These are phyloP conservation scores for Wickerhamiella domercqiae DNA, from an alignment of 805 yeast genomes.

Conservation along the genomic window DNA sequence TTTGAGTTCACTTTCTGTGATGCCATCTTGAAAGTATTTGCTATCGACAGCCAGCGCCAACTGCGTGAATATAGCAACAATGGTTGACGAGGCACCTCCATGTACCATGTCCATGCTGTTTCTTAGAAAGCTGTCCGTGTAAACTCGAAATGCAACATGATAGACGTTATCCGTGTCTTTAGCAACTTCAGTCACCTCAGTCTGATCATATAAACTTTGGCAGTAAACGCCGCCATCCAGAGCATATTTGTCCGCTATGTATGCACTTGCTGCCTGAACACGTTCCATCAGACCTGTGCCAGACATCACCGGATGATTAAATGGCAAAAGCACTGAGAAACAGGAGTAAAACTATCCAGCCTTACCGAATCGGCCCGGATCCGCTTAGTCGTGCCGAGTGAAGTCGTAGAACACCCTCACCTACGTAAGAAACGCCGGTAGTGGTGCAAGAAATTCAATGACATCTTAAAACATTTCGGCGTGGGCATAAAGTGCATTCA, in stretches of 20 bases:
- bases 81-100: slow-evolving; percentile 24
- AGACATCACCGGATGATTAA: too few species aligned
- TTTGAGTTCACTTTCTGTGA: slow-evolving; percentile 12
- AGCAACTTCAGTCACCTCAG: slow-evolving; percentile 7
- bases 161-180: slow-evolving; percentile 9
- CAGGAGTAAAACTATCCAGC: too few species aligned
- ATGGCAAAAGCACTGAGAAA: too few species aligned
- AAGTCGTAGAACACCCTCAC: too few species aligned
- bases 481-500: too few species aligned
- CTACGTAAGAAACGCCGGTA: too few species aligned
- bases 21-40: slow-evolving; percentile 15
- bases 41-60: slow-evolving; percentile 17
- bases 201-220: slow-evolving; percentile 10
- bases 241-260: slow-evolving; percentile 4
- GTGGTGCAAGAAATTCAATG: too few species aligned
- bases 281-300: too few species aligned
- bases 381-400: too few species aligned
- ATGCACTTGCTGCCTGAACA: slow-evolving; percentile 7
- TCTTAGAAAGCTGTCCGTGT: slow-evolving; percentile 13
- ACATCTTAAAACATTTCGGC: too few species aligned
- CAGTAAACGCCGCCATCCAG: slow-evolving; percentile 7
- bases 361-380: too few species aligned
- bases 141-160: slow-evolving; percentile 13
- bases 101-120: slow-evolving; percentile 20
- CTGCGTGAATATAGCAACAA: slow-evolving; percentile 18